Evolutionary conservation across 176 grass and related monocot genomes (phyloP).

Genomic region (Oryza coarctata): DNA sequence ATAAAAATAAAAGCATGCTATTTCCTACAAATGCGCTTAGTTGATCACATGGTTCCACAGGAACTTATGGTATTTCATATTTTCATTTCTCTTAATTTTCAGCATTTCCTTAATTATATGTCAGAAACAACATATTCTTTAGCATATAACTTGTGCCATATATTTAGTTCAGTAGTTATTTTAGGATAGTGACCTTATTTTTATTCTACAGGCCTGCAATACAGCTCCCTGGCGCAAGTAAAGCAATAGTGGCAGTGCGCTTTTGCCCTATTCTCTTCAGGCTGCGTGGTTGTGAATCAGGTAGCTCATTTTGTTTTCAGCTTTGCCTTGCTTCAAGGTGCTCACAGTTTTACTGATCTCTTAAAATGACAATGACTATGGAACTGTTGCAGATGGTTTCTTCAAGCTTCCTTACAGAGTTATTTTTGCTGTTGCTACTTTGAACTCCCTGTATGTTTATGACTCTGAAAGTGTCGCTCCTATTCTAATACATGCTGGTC

Average conservation of each 20-base stretch:
- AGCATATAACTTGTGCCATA: background rate
- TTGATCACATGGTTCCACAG: background rate
- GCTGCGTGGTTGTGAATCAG: slow-evolving; percentile 65
- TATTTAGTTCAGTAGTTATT: slow-evolving; percentile 10
- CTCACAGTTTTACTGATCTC: slow-evolving; percentile 10
- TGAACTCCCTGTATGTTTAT: slow-evolving; percentile 91
- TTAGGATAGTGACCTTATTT: slow-evolving; percentile 27
- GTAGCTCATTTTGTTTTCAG: slow-evolving; percentile 37
- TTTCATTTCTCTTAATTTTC: background rate
- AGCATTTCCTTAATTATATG: background rate
- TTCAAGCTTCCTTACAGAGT: slow-evolving; percentile 94
- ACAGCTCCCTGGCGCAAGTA: slow-evolving; percentile 84
- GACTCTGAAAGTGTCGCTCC: slow-evolving; percentile 86
- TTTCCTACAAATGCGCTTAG: background rate
- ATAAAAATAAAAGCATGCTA: background rate
- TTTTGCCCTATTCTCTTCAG: slow-evolving; percentile 85
- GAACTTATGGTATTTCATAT: background rate
- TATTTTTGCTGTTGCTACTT: slow-evolving; percentile 84
- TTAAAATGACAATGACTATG: slow-evolving; percentile 14
- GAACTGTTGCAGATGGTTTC: slow-evolving; percentile 55
- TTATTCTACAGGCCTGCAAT: slow-evolving; percentile 64
- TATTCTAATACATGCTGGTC: slow-evolving; percentile 75
- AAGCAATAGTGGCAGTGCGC: slow-evolving; percentile 82
- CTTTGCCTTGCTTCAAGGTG: slow-evolving; percentile 24
- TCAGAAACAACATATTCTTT: background rate